Evolutionary conservation across 2,329 filamentous ascomycete species (phyloP), one percentile per base, ranked within the genome.

Genomic region (Aspergillus sp.): DNA sequence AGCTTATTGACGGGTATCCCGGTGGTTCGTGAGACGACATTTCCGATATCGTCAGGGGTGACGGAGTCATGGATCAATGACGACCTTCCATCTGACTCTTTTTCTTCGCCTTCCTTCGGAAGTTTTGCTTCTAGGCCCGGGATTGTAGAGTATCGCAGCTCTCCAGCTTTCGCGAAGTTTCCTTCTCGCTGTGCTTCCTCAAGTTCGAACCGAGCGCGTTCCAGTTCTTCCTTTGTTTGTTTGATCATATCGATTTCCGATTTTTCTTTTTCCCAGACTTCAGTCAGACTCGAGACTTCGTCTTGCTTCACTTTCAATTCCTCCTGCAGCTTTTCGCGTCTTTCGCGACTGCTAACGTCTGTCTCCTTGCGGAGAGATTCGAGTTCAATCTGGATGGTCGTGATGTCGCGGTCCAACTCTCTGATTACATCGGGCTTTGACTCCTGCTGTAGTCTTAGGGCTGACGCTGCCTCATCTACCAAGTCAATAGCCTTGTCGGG

Each of bases 401-500:
- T 94, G 47, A 97, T 95, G 59, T 90, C 88, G 49, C 94, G 87
- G 58, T 97, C 91, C 1, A 97, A 79, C 40, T 86, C 82, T 71
- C 94, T 88, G 30, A 98, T 96, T 7, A 91, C 83, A 55, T 97
- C 93, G 0, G 93, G 93, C 57, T 96, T 97, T 56, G 89, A 95
- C 66, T 98, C 93, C 67, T 97, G 93, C 61, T 97, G 91, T 29
- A 97, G 70, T 36, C 94, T 83, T 7, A 97, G 73, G 19, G 90
- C 89, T 47, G 88, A 94, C 1, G 91, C 90, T 7, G 93, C 93
- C 69, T 97, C 93, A 52, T 97, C 93, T 65, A 98, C 93, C 11
- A 97, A 69, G 64, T 97, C 93, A 50, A 98, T 97, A 3, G 93
- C 93, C 65, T 97, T 97, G 68, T 98, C 93, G 0, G 93, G 93